Conservation (phyloP, 805 yeast genomes). For the Metschnikowia cubensis region DNA sequence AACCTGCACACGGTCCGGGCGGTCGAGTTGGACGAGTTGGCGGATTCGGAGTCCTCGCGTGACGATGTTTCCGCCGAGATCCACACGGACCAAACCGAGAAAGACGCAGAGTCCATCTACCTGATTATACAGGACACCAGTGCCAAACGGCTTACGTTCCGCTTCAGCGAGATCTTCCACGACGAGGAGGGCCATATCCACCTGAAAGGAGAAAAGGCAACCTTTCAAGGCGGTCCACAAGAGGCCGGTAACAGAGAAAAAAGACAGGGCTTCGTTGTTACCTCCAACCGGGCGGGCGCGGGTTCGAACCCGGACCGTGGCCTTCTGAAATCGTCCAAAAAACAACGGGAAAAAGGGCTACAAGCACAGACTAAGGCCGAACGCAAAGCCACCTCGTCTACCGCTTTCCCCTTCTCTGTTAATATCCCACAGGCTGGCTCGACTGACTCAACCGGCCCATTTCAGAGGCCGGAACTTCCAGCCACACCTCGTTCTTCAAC, state of each 20-base stretch:
- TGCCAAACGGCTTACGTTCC: conserved; percentile 8
- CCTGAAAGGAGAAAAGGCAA: neutral
- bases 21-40: conserved; percentile 32
- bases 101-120: conserved; percentile 28
- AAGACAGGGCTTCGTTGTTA: no score
- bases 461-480: neutral
- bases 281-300: no score
- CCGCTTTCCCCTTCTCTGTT: no score
- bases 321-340: no score
- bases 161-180: conserved; percentile 12
- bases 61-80: neutral
- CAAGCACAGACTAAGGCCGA: no score
- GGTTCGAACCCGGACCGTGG: no score
- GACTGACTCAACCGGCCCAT: neutral
- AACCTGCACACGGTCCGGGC: neutral
- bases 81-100: neutral
- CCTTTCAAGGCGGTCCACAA: neutral
- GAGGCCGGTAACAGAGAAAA: no score
- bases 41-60: conserved; percentile 31
- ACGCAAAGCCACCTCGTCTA: no score
- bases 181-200: neutral
- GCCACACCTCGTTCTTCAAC: neutral
- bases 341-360: no score
- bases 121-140: conserved; percentile 30
- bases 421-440: no score